phyloP scores from a whole-genome alignment of 2,329 filamentous ascomycete genomes.

The Endoconidiophora polonica region DNA sequence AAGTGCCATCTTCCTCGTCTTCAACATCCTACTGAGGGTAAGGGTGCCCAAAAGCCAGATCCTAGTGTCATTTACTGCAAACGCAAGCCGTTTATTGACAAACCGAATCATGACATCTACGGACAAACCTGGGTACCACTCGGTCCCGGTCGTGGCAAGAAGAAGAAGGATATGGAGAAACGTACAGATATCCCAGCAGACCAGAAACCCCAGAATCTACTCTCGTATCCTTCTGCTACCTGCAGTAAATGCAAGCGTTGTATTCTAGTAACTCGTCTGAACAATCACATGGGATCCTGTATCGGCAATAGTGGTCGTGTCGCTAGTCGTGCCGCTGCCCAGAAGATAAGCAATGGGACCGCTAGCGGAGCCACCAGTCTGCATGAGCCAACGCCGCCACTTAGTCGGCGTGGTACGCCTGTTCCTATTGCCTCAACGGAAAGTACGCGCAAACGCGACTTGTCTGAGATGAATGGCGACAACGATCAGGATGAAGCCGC shows the following conservation, averaged over 20 bases:
- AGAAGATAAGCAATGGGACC: conserved; percentile 44
- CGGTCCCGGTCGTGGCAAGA: conserved; percentile 53
- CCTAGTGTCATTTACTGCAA: conserved; percentile 61
- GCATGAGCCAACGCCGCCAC: conserved; percentile 40
- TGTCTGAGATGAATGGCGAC: conserved; percentile 33
- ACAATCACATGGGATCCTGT: conserved; percentile 52
- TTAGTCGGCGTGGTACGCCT: conserved; percentile 47
- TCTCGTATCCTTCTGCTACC: conserved; percentile 48
- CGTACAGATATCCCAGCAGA: conserved; percentile 34
- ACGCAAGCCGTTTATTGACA: conserved; percentile 60
- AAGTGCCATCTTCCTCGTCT: conserved; percentile 60
- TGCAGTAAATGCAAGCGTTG: conserved; percentile 52
- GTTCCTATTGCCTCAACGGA: conserved; percentile 35
- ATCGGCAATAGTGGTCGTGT: conserved; percentile 49
- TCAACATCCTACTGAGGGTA: conserved; percentile 55
- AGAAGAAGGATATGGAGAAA: conserved; percentile 62
- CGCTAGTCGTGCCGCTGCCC: conserved; percentile 43
- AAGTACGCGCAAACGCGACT: conserved; percentile 39
- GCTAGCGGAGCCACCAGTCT: conserved; percentile 28
- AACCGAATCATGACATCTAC: conserved; percentile 64
- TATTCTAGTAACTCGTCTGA: conserved; percentile 46
- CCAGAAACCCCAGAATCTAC: conserved; percentile 41
- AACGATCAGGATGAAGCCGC: conserved; percentile 1
- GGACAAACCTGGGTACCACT: conserved; percentile 66
- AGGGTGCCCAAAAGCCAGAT: conserved; percentile 46